Evolutionary conservation across 2,329 filamentous ascomycete genomes (phyloP).

Genomic region (Penicillium thymicola): DNA sequence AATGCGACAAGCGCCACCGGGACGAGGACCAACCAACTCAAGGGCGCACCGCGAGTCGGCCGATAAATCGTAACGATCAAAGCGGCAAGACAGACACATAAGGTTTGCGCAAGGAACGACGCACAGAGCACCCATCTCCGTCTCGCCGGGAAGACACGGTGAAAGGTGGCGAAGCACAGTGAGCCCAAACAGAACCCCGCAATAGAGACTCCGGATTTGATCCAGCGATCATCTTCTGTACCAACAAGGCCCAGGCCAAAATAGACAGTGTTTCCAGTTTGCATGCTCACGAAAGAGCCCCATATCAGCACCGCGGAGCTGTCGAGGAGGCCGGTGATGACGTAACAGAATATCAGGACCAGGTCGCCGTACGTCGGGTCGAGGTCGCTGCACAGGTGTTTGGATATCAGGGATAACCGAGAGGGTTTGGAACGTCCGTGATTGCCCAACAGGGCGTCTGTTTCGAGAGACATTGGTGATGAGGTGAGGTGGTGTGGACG

Average conservation of each 20-base stretch:
- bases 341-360: conserved; percentile 67
- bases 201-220: conserved; percentile 70
- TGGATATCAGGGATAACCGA: background rate
- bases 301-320: conserved; percentile 73
- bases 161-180: conserved; percentile 66
- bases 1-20: conserved; percentile 70
- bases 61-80: conserved; percentile 52
- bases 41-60: conserved; percentile 42
- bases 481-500: background rate
- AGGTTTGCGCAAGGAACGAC: conserved; percentile 55
- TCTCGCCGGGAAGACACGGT: conserved; percentile 50
- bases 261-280: conserved; percentile 82
- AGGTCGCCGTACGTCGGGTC: conserved; percentile 63
- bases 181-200: conserved; percentile 69
- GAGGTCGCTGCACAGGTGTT: conserved; percentile 44
- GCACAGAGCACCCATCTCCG: conserved; percentile 45
- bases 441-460: conserved; percentile 13
- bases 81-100: conserved; percentile 53
- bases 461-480: conserved; percentile 9
- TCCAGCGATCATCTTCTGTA: conserved; percentile 58
- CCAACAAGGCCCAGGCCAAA: conserved; percentile 65
- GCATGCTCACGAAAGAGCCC: conserved; percentile 81
- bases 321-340: conserved; percentile 74
- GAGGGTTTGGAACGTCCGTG: background rate
- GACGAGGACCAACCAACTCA: conserved; percentile 57